phyloP scores from a whole-genome alignment of 2,329 filamentous ascomycete species.

The Aureobasidium musti region DNA sequence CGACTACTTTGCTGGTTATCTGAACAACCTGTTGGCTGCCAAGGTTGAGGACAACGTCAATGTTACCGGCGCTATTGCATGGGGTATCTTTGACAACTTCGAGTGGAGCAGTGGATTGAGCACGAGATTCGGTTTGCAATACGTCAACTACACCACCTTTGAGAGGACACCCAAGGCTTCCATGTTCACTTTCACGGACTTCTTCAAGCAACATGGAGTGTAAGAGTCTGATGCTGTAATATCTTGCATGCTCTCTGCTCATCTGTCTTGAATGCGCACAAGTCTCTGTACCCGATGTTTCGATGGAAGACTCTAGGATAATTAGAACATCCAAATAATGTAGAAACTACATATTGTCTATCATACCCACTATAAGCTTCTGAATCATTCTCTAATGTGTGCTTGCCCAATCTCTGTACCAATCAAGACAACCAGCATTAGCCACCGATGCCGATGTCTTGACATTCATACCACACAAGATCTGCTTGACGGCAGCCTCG shows the following conservation, averaged over 20 bases:
- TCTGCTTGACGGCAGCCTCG: conserved; percentile 95
- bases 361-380: neutral
- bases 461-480: conserved; percentile 81
- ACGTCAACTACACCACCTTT: conserved; percentile 43
- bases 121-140: conserved; percentile 42
- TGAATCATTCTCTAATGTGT: conserved; percentile 43
- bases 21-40: conserved; percentile 42
- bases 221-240: neutral
- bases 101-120: conserved; percentile 43
- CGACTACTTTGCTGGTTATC: conserved; percentile 36
- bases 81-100: conserved; percentile 44
- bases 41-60: conserved; percentile 41
- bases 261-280: neutral
- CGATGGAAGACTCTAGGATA: neutral
- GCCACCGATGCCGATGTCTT: conserved; percentile 93
- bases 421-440: conserved; percentile 83
- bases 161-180: conserved; percentile 44
- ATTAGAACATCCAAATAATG: neutral
- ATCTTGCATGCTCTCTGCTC: neutral
- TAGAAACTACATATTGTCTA: neutral
- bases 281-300: neutral
- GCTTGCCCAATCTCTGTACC: conserved; percentile 78
- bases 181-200: conserved; percentile 44
- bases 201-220: conserved; percentile 37
- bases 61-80: conserved; percentile 41